Evolutionary conservation across 768 basidiomycete genomes (phyloP).

Genomic region (Sistotremastrum suecicum): DNA sequence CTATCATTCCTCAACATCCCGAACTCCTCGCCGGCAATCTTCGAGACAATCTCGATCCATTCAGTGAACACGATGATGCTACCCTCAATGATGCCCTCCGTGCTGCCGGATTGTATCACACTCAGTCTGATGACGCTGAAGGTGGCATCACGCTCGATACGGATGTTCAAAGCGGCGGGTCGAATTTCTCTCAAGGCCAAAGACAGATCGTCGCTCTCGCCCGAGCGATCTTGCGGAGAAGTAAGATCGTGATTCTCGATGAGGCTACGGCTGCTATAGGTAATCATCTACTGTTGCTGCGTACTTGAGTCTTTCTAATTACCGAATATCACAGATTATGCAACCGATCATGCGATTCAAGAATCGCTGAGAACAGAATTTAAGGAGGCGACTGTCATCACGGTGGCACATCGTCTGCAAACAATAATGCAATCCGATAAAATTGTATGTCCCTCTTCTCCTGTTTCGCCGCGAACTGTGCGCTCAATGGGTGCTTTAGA

Average conservation of each 20-base stretch:
- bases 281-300: slow-evolving; percentile 8
- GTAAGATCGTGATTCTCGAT: slow-evolving; percentile 20
- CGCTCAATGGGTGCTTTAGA: background rate
- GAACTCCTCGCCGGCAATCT: slow-evolving; percentile 19
- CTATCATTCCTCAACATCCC: slow-evolving; percentile 37
- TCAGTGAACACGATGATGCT: slow-evolving; percentile 23
- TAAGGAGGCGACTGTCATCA: slow-evolving; percentile 28
- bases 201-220: slow-evolving; percentile 27
- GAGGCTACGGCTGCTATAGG: slow-evolving; percentile 21
- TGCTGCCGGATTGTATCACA: slow-evolving; percentile 12
- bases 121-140: slow-evolving; percentile 6
- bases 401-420: slow-evolving; percentile 25
- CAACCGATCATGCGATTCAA: slow-evolving; percentile 33
- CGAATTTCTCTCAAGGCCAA: slow-evolving; percentile 21
- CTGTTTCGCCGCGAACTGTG: background rate
- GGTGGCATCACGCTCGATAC: slow-evolving; percentile 13
- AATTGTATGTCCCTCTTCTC: slow-evolving; percentile 23
- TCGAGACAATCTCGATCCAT: slow-evolving; percentile 25
- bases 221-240: slow-evolving; percentile 13
- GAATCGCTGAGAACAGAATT: slow-evolving; percentile 24
- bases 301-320: slow-evolving; percentile 13
- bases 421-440: slow-evolving; percentile 24
- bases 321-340: slow-evolving; percentile 25
- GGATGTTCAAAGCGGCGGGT: slow-evolving; percentile 7
- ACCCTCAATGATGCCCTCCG: slow-evolving; percentile 16